Evolutionary conservation across 2,329 filamentous ascomycete genomes (phyloP).

Genomic region (Cordyceps cateniannulata): DNA sequence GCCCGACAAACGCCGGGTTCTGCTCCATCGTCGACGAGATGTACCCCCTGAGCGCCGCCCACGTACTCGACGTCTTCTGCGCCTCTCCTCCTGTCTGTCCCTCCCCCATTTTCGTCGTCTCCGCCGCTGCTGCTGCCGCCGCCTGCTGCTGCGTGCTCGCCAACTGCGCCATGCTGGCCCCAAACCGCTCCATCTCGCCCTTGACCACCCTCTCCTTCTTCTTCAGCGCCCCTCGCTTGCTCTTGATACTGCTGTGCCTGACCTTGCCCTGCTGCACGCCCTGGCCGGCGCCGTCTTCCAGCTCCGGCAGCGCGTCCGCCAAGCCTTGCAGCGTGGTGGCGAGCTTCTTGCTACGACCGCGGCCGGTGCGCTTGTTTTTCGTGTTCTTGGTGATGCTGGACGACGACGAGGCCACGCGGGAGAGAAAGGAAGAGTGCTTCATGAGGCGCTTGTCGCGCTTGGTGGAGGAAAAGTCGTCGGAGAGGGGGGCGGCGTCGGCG

Average conservation of each 20-base stretch:
- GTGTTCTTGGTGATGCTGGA: neutral
- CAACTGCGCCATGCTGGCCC: constrained; percentile 73
- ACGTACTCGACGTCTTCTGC: constrained; percentile 44
- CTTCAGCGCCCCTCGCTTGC: constrained; percentile 73
- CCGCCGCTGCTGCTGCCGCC: neutral
- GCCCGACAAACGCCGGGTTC: constrained; percentile 63
- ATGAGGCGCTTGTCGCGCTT: constrained; percentile 82
- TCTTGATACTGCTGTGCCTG: constrained; percentile 66
- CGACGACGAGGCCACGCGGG: constrained; percentile 52
- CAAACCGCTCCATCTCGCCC: constrained; percentile 78
- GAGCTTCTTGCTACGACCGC: constrained; percentile 69
- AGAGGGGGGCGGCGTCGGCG: constrained; percentile 40
- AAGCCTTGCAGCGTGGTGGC: constrained; percentile 68
- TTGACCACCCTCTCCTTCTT: constrained; percentile 73
- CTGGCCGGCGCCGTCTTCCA: constrained; percentile 37
- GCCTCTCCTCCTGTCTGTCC: neutral
- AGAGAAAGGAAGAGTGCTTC: constrained; percentile 74
- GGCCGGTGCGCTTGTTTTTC: constrained; percentile 23
- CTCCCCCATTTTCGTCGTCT: neutral
- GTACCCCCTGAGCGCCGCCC: constrained; percentile 76
- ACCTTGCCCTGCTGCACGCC: constrained; percentile 54
- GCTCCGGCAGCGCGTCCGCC: constrained; percentile 70
- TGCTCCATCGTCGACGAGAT: constrained; percentile 86
- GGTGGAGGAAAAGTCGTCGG: constrained; percentile 57
- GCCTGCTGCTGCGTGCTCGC: constrained; percentile 30